These are phyloP conservation scores for Penicillium sp. DNA, from an alignment of 2,329 filamentous ascomycete species.

Conservation along the genomic window DNA sequence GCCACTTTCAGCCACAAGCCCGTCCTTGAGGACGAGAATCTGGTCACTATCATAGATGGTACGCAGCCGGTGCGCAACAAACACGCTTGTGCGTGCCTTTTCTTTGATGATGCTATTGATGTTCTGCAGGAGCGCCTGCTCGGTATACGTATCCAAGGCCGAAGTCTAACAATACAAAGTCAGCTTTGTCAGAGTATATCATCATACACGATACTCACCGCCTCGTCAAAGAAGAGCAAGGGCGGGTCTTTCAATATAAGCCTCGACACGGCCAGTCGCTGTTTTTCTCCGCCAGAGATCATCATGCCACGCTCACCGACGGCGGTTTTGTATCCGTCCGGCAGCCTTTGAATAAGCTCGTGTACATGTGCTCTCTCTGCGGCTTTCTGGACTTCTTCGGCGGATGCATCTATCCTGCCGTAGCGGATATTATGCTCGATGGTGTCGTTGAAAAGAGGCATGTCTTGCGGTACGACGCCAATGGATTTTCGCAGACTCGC, in stretches of 20 bases:
- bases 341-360: conserved; percentile 73
- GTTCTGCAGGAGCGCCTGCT: conserved; percentile 83
- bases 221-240: conserved; percentile 90
- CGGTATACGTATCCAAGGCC: conserved; percentile 87
- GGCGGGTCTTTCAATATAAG: conserved; percentile 86
- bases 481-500: conserved; percentile 81
- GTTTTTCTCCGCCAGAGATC: conserved; percentile 94
- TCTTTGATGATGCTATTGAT: conserved; percentile 90
- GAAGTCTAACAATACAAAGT: conserved; percentile 55
- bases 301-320: conserved; percentile 94
- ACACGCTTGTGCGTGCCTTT: conserved; percentile 85
- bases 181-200: neutral
- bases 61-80: conserved; percentile 85
- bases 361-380: conserved; percentile 81
- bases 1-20: conserved; percentile 80
- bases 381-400: conserved; percentile 69
- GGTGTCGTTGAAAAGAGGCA: conserved; percentile 93
- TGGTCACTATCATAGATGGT: conserved; percentile 92
- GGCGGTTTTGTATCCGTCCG: conserved; percentile 83
- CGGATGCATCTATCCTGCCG: conserved; percentile 71
- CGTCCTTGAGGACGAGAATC: conserved; percentile 85
- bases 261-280: conserved; percentile 78
- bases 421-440: conserved; percentile 96
- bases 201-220: conserved; percentile 45
- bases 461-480: conserved; percentile 95